Base-by-base conservation (phyloP, 257 asterid genomes). In the Haberlea rhodopensis region DNA sequence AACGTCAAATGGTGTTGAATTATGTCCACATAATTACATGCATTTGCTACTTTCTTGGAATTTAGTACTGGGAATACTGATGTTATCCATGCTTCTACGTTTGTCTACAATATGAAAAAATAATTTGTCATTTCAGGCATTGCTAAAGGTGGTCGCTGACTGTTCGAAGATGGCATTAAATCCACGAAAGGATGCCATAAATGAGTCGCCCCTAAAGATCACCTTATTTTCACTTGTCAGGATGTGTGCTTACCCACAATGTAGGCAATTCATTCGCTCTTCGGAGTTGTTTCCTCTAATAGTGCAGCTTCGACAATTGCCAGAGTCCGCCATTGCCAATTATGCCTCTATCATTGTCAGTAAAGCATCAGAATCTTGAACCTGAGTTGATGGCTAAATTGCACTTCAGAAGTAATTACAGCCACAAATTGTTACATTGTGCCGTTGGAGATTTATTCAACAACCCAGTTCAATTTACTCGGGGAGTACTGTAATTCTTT, bases 241-340 rank as follows among this genome's bases (percentile, higher is more conserved):
- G 79, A 94, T 94, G 99, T 94, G 94, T 67, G 96, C 91, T 26
- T 87, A 94, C 71, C 87, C 94, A n/a, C 87, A 71, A 20, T 94
- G 99, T 62, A 73, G 96, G 65, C 90, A 87, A 21, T 87, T 74
- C 72, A 85, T 94, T 65, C 82, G 94, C 53, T 76, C 90, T 1
- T 94, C 97, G 0, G 96, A 90, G 65, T 75, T 81, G 2, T 83
- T 89, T 53, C 92, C 95, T 2, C 68, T 86, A 16, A 73, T 94
- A 71, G 85, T 82, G 13, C 91, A 84, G 79, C 97, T 90, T 26
- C 83, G 89, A 46, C 96, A 87, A 60, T 90, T 97, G 24, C 96
- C 97, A 1, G 97, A 90, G 78, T 64, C 90, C 49, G 79, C 94
- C 53, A 90, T 87, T n/a, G 88, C 96, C 53, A 90, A 84, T 68